Conservation (phyloP, 345 rosid genomes). For the Triadica sebifera region DNA sequence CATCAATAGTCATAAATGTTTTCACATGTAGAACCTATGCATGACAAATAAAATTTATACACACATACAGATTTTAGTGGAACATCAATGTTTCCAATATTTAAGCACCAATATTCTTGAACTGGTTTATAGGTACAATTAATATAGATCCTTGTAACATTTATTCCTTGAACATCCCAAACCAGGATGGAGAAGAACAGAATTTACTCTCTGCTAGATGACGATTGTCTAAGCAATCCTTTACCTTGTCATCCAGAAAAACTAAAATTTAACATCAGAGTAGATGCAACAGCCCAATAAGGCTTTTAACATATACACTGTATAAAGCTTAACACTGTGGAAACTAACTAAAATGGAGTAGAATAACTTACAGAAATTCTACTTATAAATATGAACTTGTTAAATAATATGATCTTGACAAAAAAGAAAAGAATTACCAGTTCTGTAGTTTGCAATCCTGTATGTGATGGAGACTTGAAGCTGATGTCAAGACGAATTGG, state of each 20-base stretch:
- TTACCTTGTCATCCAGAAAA: background rate
- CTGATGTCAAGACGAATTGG: conserved; percentile 89
- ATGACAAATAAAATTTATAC: background rate
- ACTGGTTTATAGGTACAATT: background rate
- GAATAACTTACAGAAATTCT: background rate
- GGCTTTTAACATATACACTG: background rate
- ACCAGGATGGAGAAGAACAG: background rate
- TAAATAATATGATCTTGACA: background rate
- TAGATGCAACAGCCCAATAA: background rate
- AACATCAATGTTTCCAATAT: background rate
- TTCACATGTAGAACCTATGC: background rate
- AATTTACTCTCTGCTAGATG: background rate
- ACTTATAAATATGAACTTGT: background rate
- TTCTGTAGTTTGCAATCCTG: conserved; percentile 90
- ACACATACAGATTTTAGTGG: background rate
- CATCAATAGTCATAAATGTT: background rate
- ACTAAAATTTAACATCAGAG: conserved; percentile 1
- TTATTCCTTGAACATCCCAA: background rate
- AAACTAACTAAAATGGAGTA: background rate
- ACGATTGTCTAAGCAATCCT: background rate
- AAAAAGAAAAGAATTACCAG: conserved; percentile 42
- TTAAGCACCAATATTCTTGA: background rate
- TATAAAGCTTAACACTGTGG: background rate
- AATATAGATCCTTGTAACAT: background rate
- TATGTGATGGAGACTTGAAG: conserved; percentile 87